Evolutionary conservation across 257 asterid species (phyloP), one percentile per base, ranked within the genome.

Genomic region (Eucommia ulmoides): DNA sequence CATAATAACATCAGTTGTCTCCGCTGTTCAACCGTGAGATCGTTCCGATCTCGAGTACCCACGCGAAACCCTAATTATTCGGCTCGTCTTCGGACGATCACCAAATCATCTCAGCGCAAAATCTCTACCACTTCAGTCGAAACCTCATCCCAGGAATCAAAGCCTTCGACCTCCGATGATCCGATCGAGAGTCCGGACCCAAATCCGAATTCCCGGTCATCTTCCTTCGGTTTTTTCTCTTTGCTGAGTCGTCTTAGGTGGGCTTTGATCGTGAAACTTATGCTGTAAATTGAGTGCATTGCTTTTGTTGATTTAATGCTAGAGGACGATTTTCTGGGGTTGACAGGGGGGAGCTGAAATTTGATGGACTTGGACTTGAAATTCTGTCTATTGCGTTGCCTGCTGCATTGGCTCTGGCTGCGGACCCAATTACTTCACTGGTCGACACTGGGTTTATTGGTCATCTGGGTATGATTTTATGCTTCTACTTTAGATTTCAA

Each of bases 381-480:
- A 80, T 88, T 57, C 57, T 88, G 57, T 80, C 96, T 2, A 84
- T 88, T 51, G 94, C 97, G 18, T 41, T 78, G 62, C 94, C 96
- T 0, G 94, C 97, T 1, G 93, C 97, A 19, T 58, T 89, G 66
- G 96, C 97, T 62, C 94, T 89, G 23, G 85, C 88, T 0, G 93
- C 96, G 20, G 97, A 89, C 19, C 97, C 97, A 0, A 73, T 89
- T 63, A 58, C 91, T 51, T 82, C 94, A 19, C 88, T 89, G 35
- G 84, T 84, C 23, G 94, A 82, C 68, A 80, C 97, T 24, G 97
- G 74, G 55, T 84, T 73, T 60, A 80, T 89, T 58, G 97, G 97
- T 53, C 97, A 89, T 72, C 61, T 89, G 66, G 97, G 97, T 89
- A 80, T 24, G n/a, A n/a, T n/a, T n/a, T n/a, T n/a, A n/a, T n/a